Evolutionary conservation across 345 rosid species (phyloP), one percentile per base, ranked within the genome.

Genomic region (Gossypium bickii): DNA sequence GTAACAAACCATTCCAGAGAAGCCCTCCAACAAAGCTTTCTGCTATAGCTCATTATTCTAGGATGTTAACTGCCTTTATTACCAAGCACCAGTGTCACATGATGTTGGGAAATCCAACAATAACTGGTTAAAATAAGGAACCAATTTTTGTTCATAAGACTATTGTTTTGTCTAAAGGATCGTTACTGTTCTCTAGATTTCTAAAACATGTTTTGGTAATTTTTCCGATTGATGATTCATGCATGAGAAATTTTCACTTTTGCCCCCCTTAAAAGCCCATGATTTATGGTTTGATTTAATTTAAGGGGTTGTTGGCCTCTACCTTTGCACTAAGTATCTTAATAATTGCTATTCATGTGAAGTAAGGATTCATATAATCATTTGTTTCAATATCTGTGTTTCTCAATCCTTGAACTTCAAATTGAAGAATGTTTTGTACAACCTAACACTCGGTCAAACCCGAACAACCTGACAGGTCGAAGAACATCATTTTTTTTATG

Each of bases 291-390:
- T 11, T 55, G 12, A 22, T 71, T 58, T 55, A 70, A 29, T 17
- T 68, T 53, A 12, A 41, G 49, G 72, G 56, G 45, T 48, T 48
- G 73, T 56, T 69, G 60, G 59, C 12, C 45, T 17, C 38, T 66
- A 12, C 9, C 17, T 44, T 43, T 65, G 49, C n/a, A 53, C 25
- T 34, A 29, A 55, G n/a, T 10, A 25, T 71, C 38, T 38, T 29
- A 38, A 71, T 71, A 38, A 71, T 56, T 57, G 62, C 65, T 13
- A 22, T 60, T 13, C 75, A 72, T 58, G 75, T 58, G 75, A 56
- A 7, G 25, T 57, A 18, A 72, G 13, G 13, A 18, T 56, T 71
- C 43, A 2, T 20, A 43, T 58, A 20, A 72, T 72, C 41, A 71
- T 66, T 66, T 58, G 22, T 70, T 10, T 17, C 9, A 0, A 12